Evolutionary conservation across 2,329 filamentous ascomycete genomes (phyloP), one percentile per base, ranked within the genome.

Genomic region (Epichloe typhina): DNA sequence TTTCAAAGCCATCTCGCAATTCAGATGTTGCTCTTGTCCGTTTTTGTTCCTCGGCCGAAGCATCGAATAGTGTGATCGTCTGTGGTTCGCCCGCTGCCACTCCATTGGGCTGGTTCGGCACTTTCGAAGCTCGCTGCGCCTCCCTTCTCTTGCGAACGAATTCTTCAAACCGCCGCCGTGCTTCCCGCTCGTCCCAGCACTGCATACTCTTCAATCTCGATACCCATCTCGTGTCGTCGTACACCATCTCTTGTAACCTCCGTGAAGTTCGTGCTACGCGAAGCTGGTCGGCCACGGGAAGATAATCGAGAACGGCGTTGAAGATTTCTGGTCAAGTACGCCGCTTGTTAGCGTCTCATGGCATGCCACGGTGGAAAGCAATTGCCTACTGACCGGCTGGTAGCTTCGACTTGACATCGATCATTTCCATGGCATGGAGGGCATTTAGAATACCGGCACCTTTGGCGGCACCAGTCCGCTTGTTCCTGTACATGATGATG

Each of bases 171-270:
- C 86, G 73, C 58, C 79, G 82, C 54, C 90, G 78, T 4, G 93
- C 93, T 64, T 95, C 91, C 3, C 72, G 67, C 64, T 98, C 93
- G 62, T 95, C 84, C 93, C 93, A 98, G 57, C 86, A 85, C 2
- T 84, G 87, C 82, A 98, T 95, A 52, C 77, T 82, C 64, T 86
- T 86, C 50, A 98, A 69, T 55, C 87, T 79, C 56, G 87, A 82
- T 39, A 97, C 86, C 93, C 93, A 98, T 71, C 91, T 79, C 47
- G 89, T 88, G 66, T 98, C 93, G 66, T 98, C 93, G 68, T 97
- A 98, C 3, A 96, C 90, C 90, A 98, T 98, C 69, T 98, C 93
- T 63, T 86, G 84, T 76, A 97, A 80, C 54, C 88, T 86, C 62
- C 80, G 85, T 52, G 88, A 95, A 23, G 86, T 83, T 55, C 84